Evolutionary conservation across 345 rosid species (phyloP).

Genomic region (Brassica incana): DNA sequence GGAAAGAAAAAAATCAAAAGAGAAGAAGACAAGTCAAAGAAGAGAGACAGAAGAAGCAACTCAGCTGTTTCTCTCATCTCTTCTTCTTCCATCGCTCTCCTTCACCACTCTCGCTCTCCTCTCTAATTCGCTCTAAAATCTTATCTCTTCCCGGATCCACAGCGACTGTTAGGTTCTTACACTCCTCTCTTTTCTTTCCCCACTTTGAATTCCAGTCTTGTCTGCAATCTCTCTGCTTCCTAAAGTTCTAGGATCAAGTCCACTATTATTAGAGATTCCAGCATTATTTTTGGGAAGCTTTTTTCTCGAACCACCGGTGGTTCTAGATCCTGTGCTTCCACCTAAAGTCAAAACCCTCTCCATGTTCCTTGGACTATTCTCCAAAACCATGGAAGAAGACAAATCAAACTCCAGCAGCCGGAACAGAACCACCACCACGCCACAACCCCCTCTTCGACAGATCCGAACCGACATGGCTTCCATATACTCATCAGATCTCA

Average conservation of each 20-base stretch:
- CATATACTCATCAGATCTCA: conserved; percentile 51
- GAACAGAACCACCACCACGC: conserved; percentile 22
- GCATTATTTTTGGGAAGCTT: background rate
- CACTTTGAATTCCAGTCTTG: background rate
- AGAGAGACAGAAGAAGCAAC: conserved; percentile 24
- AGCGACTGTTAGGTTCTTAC: conserved; percentile 2
- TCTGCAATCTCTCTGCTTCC: conserved; percentile 7
- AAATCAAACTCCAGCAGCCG: conserved; percentile 36
- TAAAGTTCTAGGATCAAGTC: conserved; percentile 1
- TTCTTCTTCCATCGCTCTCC: background rate
- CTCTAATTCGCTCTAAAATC: background rate
- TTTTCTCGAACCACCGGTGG: background rate
- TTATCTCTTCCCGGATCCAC: conserved; percentile 27
- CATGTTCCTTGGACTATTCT: conserved; percentile 36
- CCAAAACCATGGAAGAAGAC: conserved; percentile 39
- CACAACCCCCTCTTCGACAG: conserved; percentile 18
- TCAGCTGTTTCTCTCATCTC: conserved; percentile 29
- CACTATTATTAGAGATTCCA: background rate
- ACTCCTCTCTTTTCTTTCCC: background rate
- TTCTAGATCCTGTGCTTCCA: conserved; percentile 3
- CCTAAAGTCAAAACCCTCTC: background rate
- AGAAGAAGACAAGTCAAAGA: conserved; percentile 1
- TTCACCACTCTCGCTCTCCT: background rate
- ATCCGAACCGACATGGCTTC: conserved; percentile 39
- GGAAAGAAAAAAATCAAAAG: background rate